Percentiles rank a stretch among this genome's conserved stretches.
phyloP scores from a whole-genome alignment of 306 rosid genomes.

The Alnus glutinosa region DNA sequence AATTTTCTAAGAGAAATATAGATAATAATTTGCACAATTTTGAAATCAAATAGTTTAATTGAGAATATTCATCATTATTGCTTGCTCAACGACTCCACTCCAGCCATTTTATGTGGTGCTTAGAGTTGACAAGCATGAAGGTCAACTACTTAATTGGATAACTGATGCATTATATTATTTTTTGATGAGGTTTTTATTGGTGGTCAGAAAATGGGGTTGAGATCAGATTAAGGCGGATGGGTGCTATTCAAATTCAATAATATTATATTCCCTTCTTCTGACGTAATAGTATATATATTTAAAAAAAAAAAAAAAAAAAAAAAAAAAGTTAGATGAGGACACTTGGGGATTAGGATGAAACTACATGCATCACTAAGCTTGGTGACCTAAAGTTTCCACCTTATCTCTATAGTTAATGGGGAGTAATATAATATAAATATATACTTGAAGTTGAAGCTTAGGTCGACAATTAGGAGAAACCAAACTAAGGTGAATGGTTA shows the following conservation, averaged over 20 bases:
- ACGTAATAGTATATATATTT: neutral
- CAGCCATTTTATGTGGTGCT: neutral
- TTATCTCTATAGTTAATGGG: too few relatives aligned
- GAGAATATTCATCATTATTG: conserved; percentile 7
- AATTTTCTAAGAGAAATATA: neutral
- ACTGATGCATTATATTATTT: neutral
- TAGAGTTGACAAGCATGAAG: conserved; percentile 26
- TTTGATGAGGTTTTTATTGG: neutral
- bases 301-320: neutral
- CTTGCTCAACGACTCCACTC: neutral
- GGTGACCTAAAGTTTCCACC: neutral
- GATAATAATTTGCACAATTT: neutral
- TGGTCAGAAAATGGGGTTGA: conserved; percentile 11
- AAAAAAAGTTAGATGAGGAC: neutral
- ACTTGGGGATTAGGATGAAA: neutral
- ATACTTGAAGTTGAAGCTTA: too few relatives aligned
- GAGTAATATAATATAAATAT: too few relatives aligned
- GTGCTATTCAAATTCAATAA: neutral
- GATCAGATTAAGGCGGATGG: neutral
- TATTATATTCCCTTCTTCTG: neutral
- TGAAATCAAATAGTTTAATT: neutral
- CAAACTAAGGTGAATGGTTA: too few relatives aligned
- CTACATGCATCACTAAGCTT: neutral
- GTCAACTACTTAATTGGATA: conserved; percentile 22
- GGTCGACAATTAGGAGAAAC: too few relatives aligned